Conservation (phyloP, 2,329 filamentous ascomycete species). For the Mariannaea elegans region DNA sequence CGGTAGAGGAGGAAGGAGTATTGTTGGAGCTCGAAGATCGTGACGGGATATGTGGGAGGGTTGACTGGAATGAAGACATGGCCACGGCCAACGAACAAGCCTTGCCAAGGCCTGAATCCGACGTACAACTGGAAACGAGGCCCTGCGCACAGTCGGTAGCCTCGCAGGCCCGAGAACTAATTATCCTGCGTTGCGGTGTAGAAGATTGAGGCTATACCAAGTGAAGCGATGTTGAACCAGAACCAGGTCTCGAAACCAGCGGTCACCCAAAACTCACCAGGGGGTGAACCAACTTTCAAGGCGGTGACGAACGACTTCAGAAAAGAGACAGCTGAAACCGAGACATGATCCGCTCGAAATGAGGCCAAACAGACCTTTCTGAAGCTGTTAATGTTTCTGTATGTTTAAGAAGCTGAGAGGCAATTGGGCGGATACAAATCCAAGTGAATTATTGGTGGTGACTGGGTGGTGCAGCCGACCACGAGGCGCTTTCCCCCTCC, state of each 20-base stretch:
- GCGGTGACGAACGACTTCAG: conserved; percentile 29
- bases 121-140: conserved; percentile 16
- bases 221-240: conserved; percentile 32
- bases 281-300: background rate
- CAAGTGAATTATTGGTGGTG: conserved; percentile 14
- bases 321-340: conserved; percentile 36
- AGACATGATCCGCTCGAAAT: conserved; percentile 52
- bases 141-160: conserved; percentile 24
- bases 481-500: conserved; percentile 18
- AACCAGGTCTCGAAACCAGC: conserved; percentile 11
- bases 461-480: conserved; percentile 14
- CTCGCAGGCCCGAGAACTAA: conserved; percentile 33
- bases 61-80: conserved; percentile 44
- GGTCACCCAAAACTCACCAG: conserved; percentile 18
- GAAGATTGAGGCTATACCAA: conserved; percentile 26
- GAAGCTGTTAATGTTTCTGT: conserved; percentile 12
- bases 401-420: background rate
- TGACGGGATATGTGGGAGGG: conserved; percentile 51
- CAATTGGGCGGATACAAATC: conserved; percentile 5
- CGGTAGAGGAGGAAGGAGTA: conserved; percentile 13
- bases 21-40: conserved; percentile 42
- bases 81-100: conserved; percentile 25
- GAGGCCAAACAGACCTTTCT: background rate
- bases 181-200: conserved; percentile 28
- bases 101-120: conserved; percentile 24